A percentile compares a stretch with the other conserved stretches of the same genome.
Conservation (phyloP, 257 asterid genomes). For the Scutellaria barbata region DNA sequence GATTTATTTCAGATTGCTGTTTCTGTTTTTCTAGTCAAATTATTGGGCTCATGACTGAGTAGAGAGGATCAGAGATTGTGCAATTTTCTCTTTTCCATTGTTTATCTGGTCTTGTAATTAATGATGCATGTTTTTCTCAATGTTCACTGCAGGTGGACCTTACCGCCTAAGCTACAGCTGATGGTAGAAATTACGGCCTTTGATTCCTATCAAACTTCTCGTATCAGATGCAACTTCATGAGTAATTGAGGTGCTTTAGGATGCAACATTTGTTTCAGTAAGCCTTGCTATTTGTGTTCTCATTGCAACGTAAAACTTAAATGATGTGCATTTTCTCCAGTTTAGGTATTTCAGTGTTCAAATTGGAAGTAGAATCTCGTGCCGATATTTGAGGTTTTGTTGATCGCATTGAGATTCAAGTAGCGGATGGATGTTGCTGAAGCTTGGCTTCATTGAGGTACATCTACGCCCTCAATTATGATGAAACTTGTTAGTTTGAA, state of each 20-base stretch:
- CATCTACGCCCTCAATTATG: neutral
- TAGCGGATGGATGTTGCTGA: slow-evolving; percentile 19
- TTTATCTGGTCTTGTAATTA: neutral
- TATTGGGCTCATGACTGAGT: neutral
- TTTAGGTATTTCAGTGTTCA: slow-evolving; percentile 12
- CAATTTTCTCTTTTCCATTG: neutral
- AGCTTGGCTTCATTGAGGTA: slow-evolving; percentile 27
- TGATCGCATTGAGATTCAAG: slow-evolving; percentile 8
- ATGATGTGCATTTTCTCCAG: slow-evolving; percentile 27
- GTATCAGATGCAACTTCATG: too few species aligned
- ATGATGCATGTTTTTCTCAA: slow-evolving; percentile 21
- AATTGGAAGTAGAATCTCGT: neutral
- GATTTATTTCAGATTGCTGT: neutral
- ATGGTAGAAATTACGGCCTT: slow-evolving; percentile 9
- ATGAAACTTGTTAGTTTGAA: neutral
- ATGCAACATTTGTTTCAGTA: neutral
- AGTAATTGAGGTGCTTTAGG: slow-evolving; percentile 11
- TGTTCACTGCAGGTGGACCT: slow-evolving; percentile 33
- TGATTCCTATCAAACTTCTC: slow-evolving; percentile 4
- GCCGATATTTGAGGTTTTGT: neutral
- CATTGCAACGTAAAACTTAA: neutral
- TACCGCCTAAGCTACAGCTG: slow-evolving; percentile 12
- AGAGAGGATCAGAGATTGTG: neutral
- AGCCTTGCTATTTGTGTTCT: neutral
- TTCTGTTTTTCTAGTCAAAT: neutral